These are phyloP conservation scores for Fusarium miscanthi DNA, from an alignment of 2,329 filamentous ascomycete genomes.

Conservation along the genomic window DNA sequence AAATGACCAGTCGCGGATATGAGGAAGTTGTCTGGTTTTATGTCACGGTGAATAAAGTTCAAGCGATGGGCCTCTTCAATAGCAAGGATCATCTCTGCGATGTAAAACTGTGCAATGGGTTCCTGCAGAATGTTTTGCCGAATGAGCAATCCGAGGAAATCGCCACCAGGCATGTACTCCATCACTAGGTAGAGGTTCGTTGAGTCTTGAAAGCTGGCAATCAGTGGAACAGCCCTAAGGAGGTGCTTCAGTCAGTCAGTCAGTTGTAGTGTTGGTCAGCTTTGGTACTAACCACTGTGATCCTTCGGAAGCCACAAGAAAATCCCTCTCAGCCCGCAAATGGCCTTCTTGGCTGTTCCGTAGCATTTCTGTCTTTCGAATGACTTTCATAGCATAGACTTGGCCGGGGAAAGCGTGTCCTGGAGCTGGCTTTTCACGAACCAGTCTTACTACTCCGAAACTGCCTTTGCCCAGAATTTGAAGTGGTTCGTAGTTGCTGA, in stretches of 20 bases:
- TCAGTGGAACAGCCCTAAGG: conserved; percentile 83
- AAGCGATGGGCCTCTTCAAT: conserved; percentile 92
- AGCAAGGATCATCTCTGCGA: conserved; percentile 95
- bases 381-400: conserved; percentile 97
- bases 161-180: conserved; percentile 98
- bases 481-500: conserved; percentile 75
- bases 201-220: conserved; percentile 89
- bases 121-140: conserved; percentile 87
- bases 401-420: conserved; percentile 53
- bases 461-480: conserved; percentile 91
- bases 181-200: conserved; percentile 91
- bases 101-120: conserved; percentile 82
- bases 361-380: conserved; percentile 93
- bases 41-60: conserved; percentile 91
- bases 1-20: conserved; percentile 89
- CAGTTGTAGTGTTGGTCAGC: background rate
- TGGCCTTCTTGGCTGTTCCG: conserved; percentile 92
- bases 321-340: conserved; percentile 89
- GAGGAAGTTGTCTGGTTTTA: conserved; percentile 98
- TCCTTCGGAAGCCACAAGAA: conserved; percentile 88
- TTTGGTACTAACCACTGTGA: conserved; percentile 73
- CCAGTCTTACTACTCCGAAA: conserved; percentile 90
- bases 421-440: conserved; percentile 70
- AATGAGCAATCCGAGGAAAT: conserved; percentile 89
- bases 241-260: background rate